Conservation (phyloP, 1,284 basidiomycete genomes). For the Sphaerobolus stellatus region DNA sequence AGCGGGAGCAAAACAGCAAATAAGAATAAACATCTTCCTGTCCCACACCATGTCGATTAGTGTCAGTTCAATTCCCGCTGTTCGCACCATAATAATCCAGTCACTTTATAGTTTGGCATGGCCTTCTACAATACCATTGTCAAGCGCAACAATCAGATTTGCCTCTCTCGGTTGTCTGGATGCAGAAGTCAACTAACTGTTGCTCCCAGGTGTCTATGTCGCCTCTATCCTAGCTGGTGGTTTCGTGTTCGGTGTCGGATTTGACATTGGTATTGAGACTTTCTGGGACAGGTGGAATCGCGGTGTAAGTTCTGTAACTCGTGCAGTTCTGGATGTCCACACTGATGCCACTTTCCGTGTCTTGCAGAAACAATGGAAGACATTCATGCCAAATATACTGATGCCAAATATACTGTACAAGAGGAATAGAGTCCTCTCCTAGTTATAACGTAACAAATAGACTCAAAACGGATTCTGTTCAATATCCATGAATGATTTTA, state of each 20-base stretch:
- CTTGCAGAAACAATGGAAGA: slow-evolving; percentile 90
- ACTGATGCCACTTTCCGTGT: slow-evolving; percentile 19
- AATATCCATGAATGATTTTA: no score
- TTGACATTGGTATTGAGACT: slow-evolving; percentile 77
- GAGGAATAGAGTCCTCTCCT: slow-evolving; percentile 22
- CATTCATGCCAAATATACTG: no score
- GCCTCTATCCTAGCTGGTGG: slow-evolving; percentile 80
- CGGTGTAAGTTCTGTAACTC: slow-evolving; percentile 64
- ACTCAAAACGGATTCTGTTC: not conserved
- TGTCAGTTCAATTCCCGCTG: not conserved
- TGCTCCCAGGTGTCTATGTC: slow-evolving; percentile 71
- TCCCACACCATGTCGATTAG: slow-evolving; percentile 7
- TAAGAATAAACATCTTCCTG: not conserved
- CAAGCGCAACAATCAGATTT: slow-evolving; percentile 81
- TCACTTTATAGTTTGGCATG: slow-evolving; percentile 52
- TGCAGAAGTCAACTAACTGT: slow-evolving; percentile 14
- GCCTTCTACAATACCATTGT: slow-evolving; percentile 84
- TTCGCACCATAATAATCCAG: not conserved
- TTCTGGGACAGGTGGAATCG: slow-evolving; percentile 93
- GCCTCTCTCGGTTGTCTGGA: not conserved
- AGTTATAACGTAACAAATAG: no score
- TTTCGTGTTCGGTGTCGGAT: slow-evolving; percentile 89
- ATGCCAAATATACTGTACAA: slow-evolving; percentile 65
- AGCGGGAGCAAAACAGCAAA: not conserved
- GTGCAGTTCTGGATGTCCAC: not conserved